Conservation (phyloP, 2,329 filamentous ascomycete genomes). For the Colletotrichum theobromicola region DNA sequence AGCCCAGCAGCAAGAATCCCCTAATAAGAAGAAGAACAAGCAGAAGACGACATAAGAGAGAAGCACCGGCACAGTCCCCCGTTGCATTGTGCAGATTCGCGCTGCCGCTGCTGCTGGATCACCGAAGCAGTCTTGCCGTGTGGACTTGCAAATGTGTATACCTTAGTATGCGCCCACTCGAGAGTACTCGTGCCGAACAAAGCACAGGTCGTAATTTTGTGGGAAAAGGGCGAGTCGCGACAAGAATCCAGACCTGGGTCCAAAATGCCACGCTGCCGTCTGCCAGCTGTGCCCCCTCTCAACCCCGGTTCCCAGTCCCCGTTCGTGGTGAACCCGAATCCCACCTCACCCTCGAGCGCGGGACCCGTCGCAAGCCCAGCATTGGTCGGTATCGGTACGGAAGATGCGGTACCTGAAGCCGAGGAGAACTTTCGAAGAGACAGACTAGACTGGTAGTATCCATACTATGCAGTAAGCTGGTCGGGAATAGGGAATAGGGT, state of each 20-base stretch:
- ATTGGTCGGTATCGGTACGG: neutral
- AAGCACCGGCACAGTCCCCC: neutral
- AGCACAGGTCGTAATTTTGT: neutral
- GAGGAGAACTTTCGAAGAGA: no score
- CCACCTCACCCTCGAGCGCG: neutral
- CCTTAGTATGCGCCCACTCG: neutral
- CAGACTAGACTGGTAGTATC: no score
- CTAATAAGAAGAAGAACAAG: neutral
- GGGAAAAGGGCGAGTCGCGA: neutral
- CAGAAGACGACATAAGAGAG: neutral
- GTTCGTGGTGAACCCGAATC: neutral
- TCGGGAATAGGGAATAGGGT: neutral
- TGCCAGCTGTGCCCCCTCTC: neutral
- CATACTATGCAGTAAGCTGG: no score
- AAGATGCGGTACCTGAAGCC: neutral
- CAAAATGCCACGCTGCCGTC: neutral
- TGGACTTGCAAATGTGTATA: neutral
- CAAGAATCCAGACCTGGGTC: slow-evolving; percentile 13
- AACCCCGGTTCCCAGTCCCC: neutral
- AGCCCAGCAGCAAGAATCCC: neutral
- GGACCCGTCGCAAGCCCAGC: neutral
- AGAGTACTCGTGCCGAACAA: neutral
- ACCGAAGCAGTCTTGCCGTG: neutral
- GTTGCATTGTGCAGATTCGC: neutral
- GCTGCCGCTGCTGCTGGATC: neutral